phyloP scores from a whole-genome alignment of 2,329 filamentous ascomycete species.

The Colletotrichum spaethianum region DNA sequence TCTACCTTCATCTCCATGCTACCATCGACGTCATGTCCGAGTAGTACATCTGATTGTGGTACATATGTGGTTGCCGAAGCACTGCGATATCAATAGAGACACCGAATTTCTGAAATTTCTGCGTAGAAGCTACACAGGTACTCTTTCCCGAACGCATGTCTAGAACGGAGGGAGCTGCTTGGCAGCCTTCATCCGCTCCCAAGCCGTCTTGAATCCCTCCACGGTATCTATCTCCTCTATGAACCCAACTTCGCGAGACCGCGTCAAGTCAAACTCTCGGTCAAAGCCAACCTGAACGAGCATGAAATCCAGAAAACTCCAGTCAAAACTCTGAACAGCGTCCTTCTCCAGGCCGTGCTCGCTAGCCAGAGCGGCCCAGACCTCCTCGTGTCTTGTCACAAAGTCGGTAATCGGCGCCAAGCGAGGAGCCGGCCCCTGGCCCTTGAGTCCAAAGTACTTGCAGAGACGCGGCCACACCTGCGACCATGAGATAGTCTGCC shows the following conservation, averaged over 20 bases:
- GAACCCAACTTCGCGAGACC: constrained; percentile 38
- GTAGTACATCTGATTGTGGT: neutral
- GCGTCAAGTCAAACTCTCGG: constrained; percentile 41
- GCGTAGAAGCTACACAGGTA: neutral
- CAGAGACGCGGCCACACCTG: constrained; percentile 41
- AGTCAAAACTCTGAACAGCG: constrained; percentile 11
- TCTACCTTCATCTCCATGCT: neutral
- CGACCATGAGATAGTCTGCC: constrained; percentile 37
- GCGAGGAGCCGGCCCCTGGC: constrained; percentile 5
- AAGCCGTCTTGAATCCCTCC: constrained; percentile 29
- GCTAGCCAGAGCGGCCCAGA: constrained; percentile 32
- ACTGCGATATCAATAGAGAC: neutral
- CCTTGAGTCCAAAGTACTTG: constrained; percentile 39
- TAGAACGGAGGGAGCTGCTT: constrained; percentile 35
- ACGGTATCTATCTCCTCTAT: constrained; percentile 38
- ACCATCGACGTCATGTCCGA: neutral
- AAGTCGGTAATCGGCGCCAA: constrained; percentile 33
- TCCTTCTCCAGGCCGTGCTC: constrained; percentile 30
- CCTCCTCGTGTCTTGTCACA: constrained; percentile 27
- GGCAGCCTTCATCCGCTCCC: constrained; percentile 41
- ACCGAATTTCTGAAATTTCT: neutral
- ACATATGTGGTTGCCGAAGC: neutral
- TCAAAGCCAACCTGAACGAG: constrained; percentile 43
- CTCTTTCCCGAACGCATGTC: neutral
- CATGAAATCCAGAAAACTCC: constrained; percentile 38